phyloP scores from a whole-genome alignment of 78 protist species.

The Chrysochromulina tobinii region DNA sequence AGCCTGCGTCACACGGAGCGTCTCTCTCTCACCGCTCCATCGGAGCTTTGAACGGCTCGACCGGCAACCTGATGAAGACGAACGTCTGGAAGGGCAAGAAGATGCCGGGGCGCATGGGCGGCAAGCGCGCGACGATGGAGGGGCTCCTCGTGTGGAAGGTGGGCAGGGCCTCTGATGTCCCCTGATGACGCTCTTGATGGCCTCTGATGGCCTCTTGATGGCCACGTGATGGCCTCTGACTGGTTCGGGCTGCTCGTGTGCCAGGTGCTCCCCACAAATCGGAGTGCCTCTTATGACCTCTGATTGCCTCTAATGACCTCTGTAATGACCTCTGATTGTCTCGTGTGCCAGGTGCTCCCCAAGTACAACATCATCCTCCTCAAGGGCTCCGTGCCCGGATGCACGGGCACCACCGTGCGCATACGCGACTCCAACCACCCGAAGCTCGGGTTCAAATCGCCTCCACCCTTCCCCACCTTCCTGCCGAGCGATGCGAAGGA shows the following conservation, averaged over 20 bases:
- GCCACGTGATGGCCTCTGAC: not conserved
- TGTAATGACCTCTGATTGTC: not conserved
- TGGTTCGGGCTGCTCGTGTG: not conserved
- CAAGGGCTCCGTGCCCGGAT: conserved; percentile 70
- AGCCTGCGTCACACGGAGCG: conserved; percentile 73
- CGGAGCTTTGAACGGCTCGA: conserved; percentile 61
- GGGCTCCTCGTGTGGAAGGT: conserved; percentile 48
- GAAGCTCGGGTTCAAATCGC: conserved; percentile 13
- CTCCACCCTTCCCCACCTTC: conserved; percentile 76
- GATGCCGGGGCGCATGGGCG: conserved; percentile 79
- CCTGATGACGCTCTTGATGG: not conserved
- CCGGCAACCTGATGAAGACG: not conserved
- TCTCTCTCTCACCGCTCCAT: conserved; percentile 55
- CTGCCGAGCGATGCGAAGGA: not conserved
- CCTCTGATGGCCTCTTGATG: not conserved
- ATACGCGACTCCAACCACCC: conserved; percentile 36
- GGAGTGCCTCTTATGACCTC: not conserved
- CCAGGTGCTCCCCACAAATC: not conserved
- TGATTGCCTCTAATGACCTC: not conserved
- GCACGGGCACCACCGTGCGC: conserved; percentile 28
- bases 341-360: too few relatives aligned
- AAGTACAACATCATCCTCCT: conserved; percentile 42
- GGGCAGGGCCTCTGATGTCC: not conserved
- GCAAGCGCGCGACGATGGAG: conserved; percentile 24
- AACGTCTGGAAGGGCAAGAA: conserved; percentile 62